Conservation (phyloP, 2,329 filamentous ascomycete species). For the Monilinia fructicola region DNA sequence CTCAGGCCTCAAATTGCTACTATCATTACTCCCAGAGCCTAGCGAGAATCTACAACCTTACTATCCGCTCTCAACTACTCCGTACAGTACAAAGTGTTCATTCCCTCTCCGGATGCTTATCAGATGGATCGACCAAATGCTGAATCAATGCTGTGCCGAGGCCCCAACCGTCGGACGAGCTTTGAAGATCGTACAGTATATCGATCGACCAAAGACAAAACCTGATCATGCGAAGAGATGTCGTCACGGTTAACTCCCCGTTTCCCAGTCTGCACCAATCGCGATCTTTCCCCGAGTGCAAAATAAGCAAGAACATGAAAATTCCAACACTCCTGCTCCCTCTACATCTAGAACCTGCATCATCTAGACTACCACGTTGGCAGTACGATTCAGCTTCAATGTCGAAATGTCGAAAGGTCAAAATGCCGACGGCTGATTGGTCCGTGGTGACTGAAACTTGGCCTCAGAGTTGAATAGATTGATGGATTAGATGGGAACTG, state of each 20-base stretch:
- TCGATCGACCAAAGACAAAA: slow-evolving; percentile 2
- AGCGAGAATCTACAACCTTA: too few species aligned
- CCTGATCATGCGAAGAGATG: neutral
- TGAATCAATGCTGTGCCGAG: neutral
- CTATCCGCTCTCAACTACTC: neutral
- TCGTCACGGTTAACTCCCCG: neutral
- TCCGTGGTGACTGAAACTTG: neutral
- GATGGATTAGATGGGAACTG: slow-evolving; percentile 4
- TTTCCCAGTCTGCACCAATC: slow-evolving; percentile 8
- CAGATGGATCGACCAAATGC: neutral
- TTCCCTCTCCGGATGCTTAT: neutral
- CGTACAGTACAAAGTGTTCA: too few species aligned
- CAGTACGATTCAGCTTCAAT: neutral
- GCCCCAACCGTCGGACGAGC: neutral
- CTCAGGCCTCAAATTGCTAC: neutral
- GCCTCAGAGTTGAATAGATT: neutral
- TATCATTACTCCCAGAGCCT: neutral
- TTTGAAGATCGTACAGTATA: slow-evolving; percentile 9
- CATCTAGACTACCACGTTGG: neutral
- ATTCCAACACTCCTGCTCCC: too few species aligned
- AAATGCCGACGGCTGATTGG: neutral
- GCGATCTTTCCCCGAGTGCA: neutral
- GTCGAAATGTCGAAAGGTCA: too few species aligned
- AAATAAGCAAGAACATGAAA: neutral
- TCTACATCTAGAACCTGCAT: too few species aligned